Evolutionary conservation across 257 asterid species (phyloP), one percentile per base, ranked within the genome.

Genomic region (Petunia secreta): DNA sequence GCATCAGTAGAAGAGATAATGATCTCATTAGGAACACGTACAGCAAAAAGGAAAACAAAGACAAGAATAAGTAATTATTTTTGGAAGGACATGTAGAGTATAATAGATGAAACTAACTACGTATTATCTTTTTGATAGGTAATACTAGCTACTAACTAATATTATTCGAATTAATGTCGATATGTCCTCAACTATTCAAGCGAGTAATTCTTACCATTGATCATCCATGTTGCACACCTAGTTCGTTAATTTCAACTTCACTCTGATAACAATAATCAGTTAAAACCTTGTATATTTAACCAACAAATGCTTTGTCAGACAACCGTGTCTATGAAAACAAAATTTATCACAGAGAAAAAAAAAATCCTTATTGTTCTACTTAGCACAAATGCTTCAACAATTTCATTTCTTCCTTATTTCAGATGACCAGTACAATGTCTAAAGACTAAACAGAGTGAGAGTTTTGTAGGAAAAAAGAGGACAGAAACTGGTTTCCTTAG

Each of bases 1-100:
- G 68, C 11, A 71, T 16, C 10, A 80, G 53, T 60, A 84, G 8
- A 62, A 37, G 16, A 77, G 7, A 76, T 83, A 53, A 85, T 60
- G 77, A 84, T 60, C 16, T 36, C 77, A 44, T 58, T 8, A 60
- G 34, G 48, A 16, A 10, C 9, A 48, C 25, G 1, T 11, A 48
- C 13, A 9, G 5, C 11, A 25, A 48, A 48, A 13, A 71, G 34
- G 43, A 71, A 71, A 71, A 71, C 59, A 5, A 46, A 48, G 10
- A 25, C 10, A 0, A 5, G 6, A 25, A 25, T 1, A 25, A 4
- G 25, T 9, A 69, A 16, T 9, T 46, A 2, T 38, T 69, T 69
- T 69, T 4, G 9, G 5, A 4, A 69, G 76, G 58, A 14, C 25
- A 9, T 2, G 2, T n/a, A 68, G 75, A 68, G 75, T 2, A n/a